Percentiles rank a stretch among this genome's conserved stretches.
These are phyloP conservation scores for Clonostachys byssicola DNA, from an alignment of 2,329 filamentous ascomycete species.

Conservation along the genomic window DNA sequence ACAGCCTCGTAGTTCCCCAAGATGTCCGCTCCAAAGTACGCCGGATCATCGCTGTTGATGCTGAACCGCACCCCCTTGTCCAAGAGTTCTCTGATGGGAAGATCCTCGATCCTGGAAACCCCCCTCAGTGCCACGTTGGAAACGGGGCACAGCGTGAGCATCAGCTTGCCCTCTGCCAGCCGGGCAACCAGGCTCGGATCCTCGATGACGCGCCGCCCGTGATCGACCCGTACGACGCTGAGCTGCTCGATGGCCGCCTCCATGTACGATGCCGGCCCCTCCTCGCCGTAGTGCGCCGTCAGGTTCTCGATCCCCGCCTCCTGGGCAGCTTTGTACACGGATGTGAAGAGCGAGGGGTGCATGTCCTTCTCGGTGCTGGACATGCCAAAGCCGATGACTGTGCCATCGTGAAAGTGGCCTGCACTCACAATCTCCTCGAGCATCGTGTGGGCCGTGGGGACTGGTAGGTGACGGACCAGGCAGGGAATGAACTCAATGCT, in stretches of 20 bases:
- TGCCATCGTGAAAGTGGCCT: constrained; percentile 16
- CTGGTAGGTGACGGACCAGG: constrained; percentile 64
- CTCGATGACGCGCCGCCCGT: constrained; percentile 58
- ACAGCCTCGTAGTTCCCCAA: constrained; percentile 67
- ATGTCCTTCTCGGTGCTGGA: constrained; percentile 40
- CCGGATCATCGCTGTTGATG: constrained; percentile 69
- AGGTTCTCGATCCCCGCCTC: constrained; percentile 33
- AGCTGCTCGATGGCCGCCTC: constrained; percentile 17
- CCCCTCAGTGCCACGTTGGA: constrained; percentile 9
- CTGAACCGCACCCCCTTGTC: constrained; percentile 60
- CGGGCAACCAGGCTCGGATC: constrained; percentile 51
- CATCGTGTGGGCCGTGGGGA: constrained; percentile 63
- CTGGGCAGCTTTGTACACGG: constrained; percentile 24
- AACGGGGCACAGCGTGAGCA: constrained; percentile 65
- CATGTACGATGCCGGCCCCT: constrained; percentile 47
- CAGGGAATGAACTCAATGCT: constrained; percentile 65
- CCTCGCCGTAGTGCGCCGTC: constrained; percentile 45
- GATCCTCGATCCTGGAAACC: constrained; percentile 34
- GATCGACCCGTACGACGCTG: not conserved
- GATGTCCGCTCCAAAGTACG: constrained; percentile 66
- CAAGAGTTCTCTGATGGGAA: constrained; percentile 49
- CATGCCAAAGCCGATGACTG: constrained; percentile 40
- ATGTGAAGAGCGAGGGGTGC: constrained; percentile 37
- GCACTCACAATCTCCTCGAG: constrained; percentile 32
- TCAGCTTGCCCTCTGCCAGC: constrained; percentile 47